Base-by-base conservation (phyloP, 2,329 filamentous ascomycete species). In the Hypoxylon sp. region DNA sequence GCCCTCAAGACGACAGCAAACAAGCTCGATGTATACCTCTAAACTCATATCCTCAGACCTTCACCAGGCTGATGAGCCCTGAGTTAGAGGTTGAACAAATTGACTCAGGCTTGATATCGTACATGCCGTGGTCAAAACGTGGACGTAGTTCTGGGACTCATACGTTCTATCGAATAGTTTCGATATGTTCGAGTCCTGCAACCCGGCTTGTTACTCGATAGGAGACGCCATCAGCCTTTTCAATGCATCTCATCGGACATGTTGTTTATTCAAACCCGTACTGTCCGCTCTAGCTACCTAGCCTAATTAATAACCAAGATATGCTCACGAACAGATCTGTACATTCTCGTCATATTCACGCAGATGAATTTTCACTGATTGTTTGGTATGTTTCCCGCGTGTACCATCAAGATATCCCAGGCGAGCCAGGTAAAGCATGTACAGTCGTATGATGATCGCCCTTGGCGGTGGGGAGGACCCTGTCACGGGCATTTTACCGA, bases 361-460 rank as follows among this genome's bases (percentile, higher is more conserved):
- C n/a, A n/a, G n/a, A n/a, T n/a, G n/a, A n/a, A n/a, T n/a, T 35
- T 35, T 52, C 37, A 20, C 33, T n/a, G n/a, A 33, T n/a, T 33
- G 7, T n/a, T 5, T 15, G 13, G 29, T 33, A 15, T 33, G 29
- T 33, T 33, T 33, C 31, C 31, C n/a, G 15, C 9, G 6, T 17
- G 31, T 35, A 35, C 31, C 31, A 33, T 3, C 29, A n/a, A 33
- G 13, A 4, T n/a, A 33, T 9, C 13, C 13, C 27, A 15, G 24
- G n/a, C 41, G 20, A 54, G 26, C 37, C 37, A 48, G 42, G 26
- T 48, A 47, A 17, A 1, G 42, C 31, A 61, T 50, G 63, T 51
- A 56, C 57, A 52, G 42, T 57, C 54, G 55, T 64, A 61, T 56
- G 51, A 61, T 68, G 66, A 69, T 69, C 67, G 64, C 53, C 67